Conservation (phyloP, 768 basidiomycete species). For the Amyloporia xantha region DNA sequence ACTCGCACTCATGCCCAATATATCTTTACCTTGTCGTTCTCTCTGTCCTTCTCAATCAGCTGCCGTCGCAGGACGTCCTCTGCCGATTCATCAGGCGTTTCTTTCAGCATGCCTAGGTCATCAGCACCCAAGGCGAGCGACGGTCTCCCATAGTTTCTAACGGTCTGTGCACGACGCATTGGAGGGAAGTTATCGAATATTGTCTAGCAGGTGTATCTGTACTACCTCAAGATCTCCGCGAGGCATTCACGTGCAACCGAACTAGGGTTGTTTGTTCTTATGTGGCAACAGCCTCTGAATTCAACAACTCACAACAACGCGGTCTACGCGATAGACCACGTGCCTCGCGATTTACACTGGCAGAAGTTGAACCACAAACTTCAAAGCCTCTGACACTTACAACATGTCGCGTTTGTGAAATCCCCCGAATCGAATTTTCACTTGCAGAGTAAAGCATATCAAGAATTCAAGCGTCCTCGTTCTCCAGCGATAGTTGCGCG, state of each 20-base stretch:
- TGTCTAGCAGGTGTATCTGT: neutral
- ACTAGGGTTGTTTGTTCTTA: neutral
- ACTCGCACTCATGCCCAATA: no score
- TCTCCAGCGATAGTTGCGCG: no score
- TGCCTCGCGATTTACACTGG: neutral
- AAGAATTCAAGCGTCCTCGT: no score
- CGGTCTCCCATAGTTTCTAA: conserved; percentile 47
- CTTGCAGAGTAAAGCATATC: no score
- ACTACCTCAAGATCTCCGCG: neutral
- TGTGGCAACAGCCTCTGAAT: neutral
- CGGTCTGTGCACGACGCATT: conserved; percentile 63
- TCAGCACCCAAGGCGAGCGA: conserved; percentile 43
- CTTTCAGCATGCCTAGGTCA: conserved; percentile 55
- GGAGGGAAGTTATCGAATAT: neutral
- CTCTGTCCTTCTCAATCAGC: conserved; percentile 59
- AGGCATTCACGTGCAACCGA: neutral
- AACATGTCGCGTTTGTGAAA: no score
- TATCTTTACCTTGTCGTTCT: conserved; percentile 70
- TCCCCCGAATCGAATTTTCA: no score
- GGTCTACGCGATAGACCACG: no score
- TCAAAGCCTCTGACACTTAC: no score
- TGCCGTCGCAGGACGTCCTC: conserved; percentile 61
- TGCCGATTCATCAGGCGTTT: conserved; percentile 44
- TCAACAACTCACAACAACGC: conserved; percentile 1
- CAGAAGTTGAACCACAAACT: no score